Evolutionary conservation across 106 monocot genomes (phyloP), one percentile per base, ranked within the genome.

Genomic region (Phalaenopsis aphrodite): DNA sequence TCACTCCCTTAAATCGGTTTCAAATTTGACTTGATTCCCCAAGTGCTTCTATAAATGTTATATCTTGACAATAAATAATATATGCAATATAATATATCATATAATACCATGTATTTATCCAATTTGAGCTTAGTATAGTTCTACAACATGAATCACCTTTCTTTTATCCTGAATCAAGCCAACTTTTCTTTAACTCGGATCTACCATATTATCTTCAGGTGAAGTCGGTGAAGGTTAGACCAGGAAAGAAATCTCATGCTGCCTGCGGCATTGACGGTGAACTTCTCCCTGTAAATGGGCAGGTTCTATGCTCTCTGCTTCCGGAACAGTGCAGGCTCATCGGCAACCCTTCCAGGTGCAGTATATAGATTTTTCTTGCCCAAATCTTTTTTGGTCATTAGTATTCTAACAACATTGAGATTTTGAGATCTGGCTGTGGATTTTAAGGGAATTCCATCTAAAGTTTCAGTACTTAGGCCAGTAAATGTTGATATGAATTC

Each of bases 221-320:
- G 15, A 95, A 95, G 46, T 85, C 95, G 1, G 90, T 90, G 75
- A 95, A 89, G 81, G 52, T 95, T 45, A 92, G 71, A 81, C 95
- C 90, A 57, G 90, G 86, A 8, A 80, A 83, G 57, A 84, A 78
- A 42, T 89, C 85, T 10, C 92, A 95, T 41, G 82, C 81, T 69
- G 95, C 93, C 8, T 95, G 95, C 78, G 95, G 95, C 12, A 95
- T 95, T 37, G 95, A 95, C 77, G 95, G 95, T 11, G 95, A 95
- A 76, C 86, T 95, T 64, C 79, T 86, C 46, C 80, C 61, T 36
- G 84, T 89, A 16, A 87, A 88, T 69, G 90, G 86, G 42, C 87
- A 92, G 80, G 90, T 93, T 9, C 76, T 88, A 52, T 95, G 93
- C 49, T 91, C 93, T 75, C 56, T 95, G 85, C 85, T 93, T 73